Evolutionary conservation across 1,284 basidiomycete genomes (phyloP), one percentile per base, ranked within the genome.

Genomic region (Flammula alnicola): DNA sequence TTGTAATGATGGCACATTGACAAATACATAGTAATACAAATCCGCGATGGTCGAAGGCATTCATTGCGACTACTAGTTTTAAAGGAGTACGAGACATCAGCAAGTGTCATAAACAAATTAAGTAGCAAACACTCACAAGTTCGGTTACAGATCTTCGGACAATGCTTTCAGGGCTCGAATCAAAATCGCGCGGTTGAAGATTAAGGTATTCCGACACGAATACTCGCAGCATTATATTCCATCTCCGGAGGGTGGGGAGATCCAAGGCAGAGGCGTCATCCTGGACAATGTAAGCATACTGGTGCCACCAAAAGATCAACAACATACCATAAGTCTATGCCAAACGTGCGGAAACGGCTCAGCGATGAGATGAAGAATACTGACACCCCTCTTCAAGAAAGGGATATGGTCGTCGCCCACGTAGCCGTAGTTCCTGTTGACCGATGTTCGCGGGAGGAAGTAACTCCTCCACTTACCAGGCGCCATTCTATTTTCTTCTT

Each of bases 391-490:
- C 29, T 76, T 69, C 36, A 97, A 63, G 72, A 99, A 99, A 11
- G 97, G 97, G 20, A 94, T 68, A 68, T 99, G 97, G 71, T 99
- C 97, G 68, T 99, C 97, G 33, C 86, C 92, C 51, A 98, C 88
- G 38, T 85, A 86, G 1, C 82, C 84, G 12, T 70, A 66, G 52
- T 76, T 78, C 26, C 62, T 55, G 31, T 75, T 71, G 20, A 56
- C 61, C 1, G 66, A 67, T 0, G 61, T 67, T 35, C 85, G 76
- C 36, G 78, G 70, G 19, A 68, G 54, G 69, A 93, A 92, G 67
- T 84, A 93, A 52, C 84, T 87, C 11, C 54, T 65, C 73, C 77
- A 82, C 49, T 70, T 69, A 4, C 71, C 71, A 16, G 68, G 62
- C 19, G 74, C 69, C 73, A 79, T 75, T 27, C 63, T 57, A 41